Evolutionary conservation across 202 grass and related monocot genomes (phyloP), one percentile per base, ranked within the genome.

Genomic region (Zoysia matrella): DNA sequence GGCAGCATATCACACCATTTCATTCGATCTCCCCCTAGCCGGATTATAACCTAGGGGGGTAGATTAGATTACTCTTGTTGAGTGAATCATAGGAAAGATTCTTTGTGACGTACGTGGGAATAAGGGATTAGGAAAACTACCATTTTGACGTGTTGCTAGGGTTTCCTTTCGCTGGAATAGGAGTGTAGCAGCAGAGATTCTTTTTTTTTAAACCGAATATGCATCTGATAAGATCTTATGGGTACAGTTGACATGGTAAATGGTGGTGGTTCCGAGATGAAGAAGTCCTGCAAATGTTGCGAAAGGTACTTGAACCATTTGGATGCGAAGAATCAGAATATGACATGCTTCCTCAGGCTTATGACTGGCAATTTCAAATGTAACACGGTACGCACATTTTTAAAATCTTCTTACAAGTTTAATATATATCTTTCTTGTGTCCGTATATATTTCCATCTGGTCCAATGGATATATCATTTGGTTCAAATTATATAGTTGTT

Each of bases 271-370:
- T 79, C 75, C 58, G 40, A 11, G 3, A 72, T 72, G 51, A 63
- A 77, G 66, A 86, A 74, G 82, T 44, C 52, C 39, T 90, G 68
- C 74, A 47, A 63, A 18, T 60, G 22, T 58, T 79, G 69, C 69
- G 70, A 52, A 61, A 70, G 56, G 36, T 87, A 87, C 15, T 39
- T 49, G 51, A 60, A 87, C 30, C 84, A 90, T 73, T 36, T 72
- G 45, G 60, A 76, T 58, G 65, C n/a, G 15, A 84, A 68, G 6
- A 86, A 76, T 52, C 65, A 69, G 41, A 84, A 51, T 12, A 86
- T 70, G 66, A 68, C 52, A 9, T 83, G 58, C 50, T 90, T 86
- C 43, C 50, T 58, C 57, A 83, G 52, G 62, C 47, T 18, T 12
- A 84, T 90, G 89, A 42, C 10, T 62, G 64, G 44, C 5, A 57